These are phyloP conservation scores for Septoria petroselini DNA, from an alignment of 2,329 filamentous ascomycete species.

Conservation along the genomic window DNA sequence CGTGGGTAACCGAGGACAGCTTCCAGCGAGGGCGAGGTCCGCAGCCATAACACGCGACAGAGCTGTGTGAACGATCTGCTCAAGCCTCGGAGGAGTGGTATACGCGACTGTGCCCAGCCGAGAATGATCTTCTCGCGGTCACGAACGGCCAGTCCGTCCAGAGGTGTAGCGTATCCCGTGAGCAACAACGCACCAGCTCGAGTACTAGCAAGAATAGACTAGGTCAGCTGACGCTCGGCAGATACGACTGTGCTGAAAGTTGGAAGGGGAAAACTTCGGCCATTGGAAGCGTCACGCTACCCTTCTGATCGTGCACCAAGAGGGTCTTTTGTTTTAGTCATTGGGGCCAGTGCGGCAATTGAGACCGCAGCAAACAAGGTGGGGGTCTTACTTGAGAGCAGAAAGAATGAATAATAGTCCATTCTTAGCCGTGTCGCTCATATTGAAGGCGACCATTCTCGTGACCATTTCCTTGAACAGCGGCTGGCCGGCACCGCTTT, in stretches of 20 bases:
- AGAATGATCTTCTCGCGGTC: conserved; percentile 62
- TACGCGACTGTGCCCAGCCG: conserved; percentile 59
- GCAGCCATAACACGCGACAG: conserved; percentile 54
- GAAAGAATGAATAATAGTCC: conserved; percentile 53
- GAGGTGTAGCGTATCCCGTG: conserved; percentile 63
- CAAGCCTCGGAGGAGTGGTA: conserved; percentile 55
- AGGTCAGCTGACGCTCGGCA: conserved; percentile 19
- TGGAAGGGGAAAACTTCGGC: conserved; percentile 21
- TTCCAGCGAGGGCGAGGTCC: conserved; percentile 55
- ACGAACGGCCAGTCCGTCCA: conserved; percentile 59
- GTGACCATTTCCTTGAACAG: conserved; percentile 53
- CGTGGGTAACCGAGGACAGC: conserved; percentile 58
- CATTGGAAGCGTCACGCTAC: conserved; percentile 9
- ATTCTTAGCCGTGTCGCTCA: conserved; percentile 50
- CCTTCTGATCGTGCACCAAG: conserved; percentile 3
- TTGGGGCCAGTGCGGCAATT: background rate
- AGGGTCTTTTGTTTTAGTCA: background rate
- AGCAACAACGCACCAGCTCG: conserved; percentile 61
- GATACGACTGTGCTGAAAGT: conserved; percentile 10
- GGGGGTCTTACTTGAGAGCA: conserved; percentile 49
- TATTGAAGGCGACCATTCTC: conserved; percentile 48
- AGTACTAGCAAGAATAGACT: conserved; percentile 47
- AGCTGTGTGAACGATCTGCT: conserved; percentile 56
- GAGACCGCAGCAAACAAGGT: conserved; percentile 1
- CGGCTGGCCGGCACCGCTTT: conserved; percentile 46